Evolutionary conservation across 306 rosid species (phyloP).

Genomic region (Lablab purpureus): DNA sequence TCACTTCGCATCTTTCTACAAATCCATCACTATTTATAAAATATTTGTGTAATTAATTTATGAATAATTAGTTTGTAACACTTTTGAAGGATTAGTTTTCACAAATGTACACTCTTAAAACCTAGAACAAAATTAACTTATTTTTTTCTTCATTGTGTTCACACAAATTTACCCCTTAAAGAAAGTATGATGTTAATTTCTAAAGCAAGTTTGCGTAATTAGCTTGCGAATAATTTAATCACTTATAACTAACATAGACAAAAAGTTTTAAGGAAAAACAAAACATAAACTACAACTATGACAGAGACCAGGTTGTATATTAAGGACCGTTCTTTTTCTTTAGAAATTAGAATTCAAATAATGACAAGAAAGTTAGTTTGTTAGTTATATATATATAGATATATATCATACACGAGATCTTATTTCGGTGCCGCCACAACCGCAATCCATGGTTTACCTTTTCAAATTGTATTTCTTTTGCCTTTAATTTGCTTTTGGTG

Average conservation of each 20-base stretch:
- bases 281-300: background rate
- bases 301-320: background rate
- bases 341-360: background rate
- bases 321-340: background rate
- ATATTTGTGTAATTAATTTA: background rate
- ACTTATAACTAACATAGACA: background rate
- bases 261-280: background rate
- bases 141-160: background rate
- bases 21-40: background rate
- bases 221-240: background rate
- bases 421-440: constrained; percentile 4
- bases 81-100: background rate
- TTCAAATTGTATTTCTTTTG: background rate
- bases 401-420: background rate
- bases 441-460: constrained; percentile 9
- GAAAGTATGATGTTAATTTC: background rate
- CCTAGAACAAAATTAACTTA: background rate
- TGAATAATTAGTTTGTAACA: background rate
- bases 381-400: background rate
- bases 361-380: constrained; percentile 17
- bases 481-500: background rate
- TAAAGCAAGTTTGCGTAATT: background rate
- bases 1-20: no score
- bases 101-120: background rate
- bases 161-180: background rate